These are phyloP conservation scores for Jaltomata sinuosa DNA, from an alignment of 257 asterid genomes.

Conservation along the genomic window DNA sequence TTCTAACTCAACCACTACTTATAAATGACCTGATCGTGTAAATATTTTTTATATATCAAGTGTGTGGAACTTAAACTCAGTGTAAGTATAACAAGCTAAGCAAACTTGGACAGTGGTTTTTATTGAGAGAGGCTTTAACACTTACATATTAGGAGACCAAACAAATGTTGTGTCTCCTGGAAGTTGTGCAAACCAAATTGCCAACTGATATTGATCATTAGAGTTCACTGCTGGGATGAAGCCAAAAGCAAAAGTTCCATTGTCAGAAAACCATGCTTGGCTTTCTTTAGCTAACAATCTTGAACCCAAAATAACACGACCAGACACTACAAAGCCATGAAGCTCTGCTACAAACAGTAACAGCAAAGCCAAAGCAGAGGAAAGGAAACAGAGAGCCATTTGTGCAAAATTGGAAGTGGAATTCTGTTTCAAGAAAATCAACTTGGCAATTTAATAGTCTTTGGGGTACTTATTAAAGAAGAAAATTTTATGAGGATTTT, in stretches of 20 bases:
- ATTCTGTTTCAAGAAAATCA: not conserved
- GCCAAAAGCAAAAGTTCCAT: conserved; percentile 81
- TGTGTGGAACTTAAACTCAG: not conserved
- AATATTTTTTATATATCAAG: not conserved
- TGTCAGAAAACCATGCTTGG: conserved; percentile 68
- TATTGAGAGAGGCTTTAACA: not conserved
- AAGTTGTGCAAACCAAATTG: conserved; percentile 68
- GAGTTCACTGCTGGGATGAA: conserved; percentile 25
- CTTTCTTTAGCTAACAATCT: conserved; percentile 46
- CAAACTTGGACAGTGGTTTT: not conserved
- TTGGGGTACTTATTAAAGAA: conserved; percentile 16
- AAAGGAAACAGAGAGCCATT: conserved; percentile 12
- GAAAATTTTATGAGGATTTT: not conserved
- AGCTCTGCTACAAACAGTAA: conserved; percentile 7
- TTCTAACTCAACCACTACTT: not conserved
- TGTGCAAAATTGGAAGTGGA: not conserved
- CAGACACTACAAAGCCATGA: conserved; percentile 11
- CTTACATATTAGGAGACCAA: conserved; percentile 86
- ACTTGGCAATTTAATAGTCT: not conserved
- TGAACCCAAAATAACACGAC: conserved; percentile 44
- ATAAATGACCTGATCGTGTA: not conserved
- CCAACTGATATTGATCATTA: conserved; percentile 39
- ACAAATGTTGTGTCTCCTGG: conserved; percentile 68
- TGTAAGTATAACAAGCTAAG: not conserved
- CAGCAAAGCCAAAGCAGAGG: conserved; percentile 10